A percentile compares a stretch with the other conserved stretches of the same genome.
Evolutionary conservation across 108 stramenopile species (phyloP).

Genomic region (Thalassiosira profunda): DNA sequence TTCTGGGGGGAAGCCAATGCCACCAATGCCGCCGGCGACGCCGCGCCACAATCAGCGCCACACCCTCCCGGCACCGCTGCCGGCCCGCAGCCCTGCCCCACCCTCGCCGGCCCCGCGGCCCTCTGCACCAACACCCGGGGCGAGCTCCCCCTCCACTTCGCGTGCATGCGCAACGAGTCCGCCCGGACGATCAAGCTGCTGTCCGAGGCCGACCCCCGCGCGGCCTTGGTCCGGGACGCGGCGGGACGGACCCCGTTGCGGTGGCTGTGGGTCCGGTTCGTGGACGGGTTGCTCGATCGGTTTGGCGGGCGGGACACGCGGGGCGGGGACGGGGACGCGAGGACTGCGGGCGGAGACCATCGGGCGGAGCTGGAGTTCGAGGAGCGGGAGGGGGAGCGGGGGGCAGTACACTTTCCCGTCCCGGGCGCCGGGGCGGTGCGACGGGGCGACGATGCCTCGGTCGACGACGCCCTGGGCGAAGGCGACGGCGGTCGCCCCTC

Average conservation of each 20-base stretch:
- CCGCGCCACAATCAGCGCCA: too few relatives aligned
- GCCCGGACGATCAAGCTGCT: slow-evolving; percentile 62
- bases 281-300: slow-evolving; percentile 59
- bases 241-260: slow-evolving; percentile 76
- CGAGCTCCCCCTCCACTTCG: slow-evolving; percentile 81
- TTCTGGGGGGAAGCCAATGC: slow-evolving; percentile 13
- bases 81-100: slow-evolving; percentile 10
- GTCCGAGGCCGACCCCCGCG: slow-evolving; percentile 66
- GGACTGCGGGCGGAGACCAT: neutral
- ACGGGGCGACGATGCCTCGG: too few relatives aligned
- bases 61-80: slow-evolving; percentile 14
- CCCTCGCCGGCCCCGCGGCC: slow-evolving; percentile 39
- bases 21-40: neutral
- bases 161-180: slow-evolving; percentile 78
- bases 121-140: slow-evolving; percentile 70
- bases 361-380: too few relatives aligned
- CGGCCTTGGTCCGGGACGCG: slow-evolving; percentile 62
- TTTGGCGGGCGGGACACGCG: slow-evolving; percentile 47
- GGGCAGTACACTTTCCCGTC: too few relatives aligned
- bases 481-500: too few relatives aligned
- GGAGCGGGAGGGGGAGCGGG: too few relatives aligned
- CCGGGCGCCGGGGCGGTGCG: too few relatives aligned
- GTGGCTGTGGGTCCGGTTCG: slow-evolving; percentile 82
- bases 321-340: neutral
- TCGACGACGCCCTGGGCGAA: too few relatives aligned